Evolutionary conservation across 2,329 filamentous ascomycete genomes (phyloP).

Genomic region (Fusarium chlamydosporum): DNA sequence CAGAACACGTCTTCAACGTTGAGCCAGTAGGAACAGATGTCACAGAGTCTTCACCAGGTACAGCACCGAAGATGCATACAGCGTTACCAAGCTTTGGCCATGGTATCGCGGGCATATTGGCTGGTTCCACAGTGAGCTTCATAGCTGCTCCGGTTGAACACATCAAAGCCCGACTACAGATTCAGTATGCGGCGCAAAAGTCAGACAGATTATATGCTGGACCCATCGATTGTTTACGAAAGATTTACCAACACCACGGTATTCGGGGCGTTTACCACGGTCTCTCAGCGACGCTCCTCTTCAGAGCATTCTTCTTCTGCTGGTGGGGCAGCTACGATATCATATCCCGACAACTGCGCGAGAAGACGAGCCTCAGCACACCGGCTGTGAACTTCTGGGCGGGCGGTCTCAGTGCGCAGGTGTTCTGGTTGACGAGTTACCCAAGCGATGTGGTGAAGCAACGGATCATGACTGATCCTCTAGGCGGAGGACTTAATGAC

Average conservation of each 20-base stretch:
- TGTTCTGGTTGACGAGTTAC: slow-evolving; percentile 95
- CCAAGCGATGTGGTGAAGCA: slow-evolving; percentile 96
- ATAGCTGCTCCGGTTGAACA: slow-evolving; percentile 96
- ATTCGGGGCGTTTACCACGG: slow-evolving; percentile 87
- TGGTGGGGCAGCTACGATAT: slow-evolving; percentile 98
- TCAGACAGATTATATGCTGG: slow-evolving; percentile 84
- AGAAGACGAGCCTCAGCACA: slow-evolving; percentile 77
- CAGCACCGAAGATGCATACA: slow-evolving; percentile 26
- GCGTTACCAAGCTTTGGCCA: slow-evolving; percentile 84
- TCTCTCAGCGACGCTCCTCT: slow-evolving; percentile 85
- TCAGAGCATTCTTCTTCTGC: slow-evolving; percentile 95
- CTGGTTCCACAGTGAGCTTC: slow-evolving; percentile 91
- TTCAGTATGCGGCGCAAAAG: slow-evolving; percentile 90
- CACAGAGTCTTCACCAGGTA: slow-evolving; percentile 24
- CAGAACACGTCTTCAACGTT: slow-evolving; percentile 81
- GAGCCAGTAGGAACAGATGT: slow-evolving; percentile 40
- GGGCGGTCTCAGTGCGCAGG: slow-evolving; percentile 89
- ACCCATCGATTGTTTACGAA: slow-evolving; percentile 84
- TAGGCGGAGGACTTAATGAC: slow-evolving; percentile 78
- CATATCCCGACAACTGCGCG: slow-evolving; percentile 76
- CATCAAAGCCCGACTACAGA: slow-evolving; percentile 92
- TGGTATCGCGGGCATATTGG: slow-evolving; percentile 87
- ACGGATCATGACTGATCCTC: slow-evolving; percentile 93
- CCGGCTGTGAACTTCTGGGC: slow-evolving; percentile 97
- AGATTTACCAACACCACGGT: slow-evolving; percentile 80